phyloP scores from a whole-genome alignment of 2,329 filamentous ascomycete genomes.

The Phialocephala sp. region DNA sequence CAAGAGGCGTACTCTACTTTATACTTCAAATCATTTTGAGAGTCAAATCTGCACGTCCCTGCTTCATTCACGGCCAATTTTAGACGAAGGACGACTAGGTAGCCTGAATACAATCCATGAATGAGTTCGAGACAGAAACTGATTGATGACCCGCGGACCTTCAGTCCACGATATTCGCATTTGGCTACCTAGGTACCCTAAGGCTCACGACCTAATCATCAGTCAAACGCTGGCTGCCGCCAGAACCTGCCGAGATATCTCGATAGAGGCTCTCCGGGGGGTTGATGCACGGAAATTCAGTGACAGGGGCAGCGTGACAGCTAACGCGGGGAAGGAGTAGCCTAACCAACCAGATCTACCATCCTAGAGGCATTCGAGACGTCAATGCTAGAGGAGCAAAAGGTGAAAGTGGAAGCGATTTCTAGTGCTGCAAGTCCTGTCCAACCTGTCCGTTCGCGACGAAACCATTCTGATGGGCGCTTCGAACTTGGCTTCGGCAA shows the following conservation, averaged over 20 bases:
- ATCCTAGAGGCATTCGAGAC: constrained; percentile 10
- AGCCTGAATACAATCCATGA: constrained; percentile 8
- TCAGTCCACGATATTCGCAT: constrained; percentile 1
- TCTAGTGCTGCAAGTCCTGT: neutral
- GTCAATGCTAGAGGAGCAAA: constrained; percentile 2
- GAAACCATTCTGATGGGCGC: constrained; percentile 9
- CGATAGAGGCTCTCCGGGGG: constrained; percentile 15
- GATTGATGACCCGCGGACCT: constrained; percentile 21
- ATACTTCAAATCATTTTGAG: constrained; percentile 28
- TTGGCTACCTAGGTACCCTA: neutral
- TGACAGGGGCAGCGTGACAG: constrained; percentile 6
- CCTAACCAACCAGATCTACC: constrained; percentile 18
- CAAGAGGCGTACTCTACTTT: constrained; percentile 21
- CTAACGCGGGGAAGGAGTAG: constrained; percentile 21
- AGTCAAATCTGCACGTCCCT: neutral
- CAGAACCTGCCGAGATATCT: constrained; percentile 18
- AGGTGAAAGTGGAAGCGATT: constrained; percentile 1
- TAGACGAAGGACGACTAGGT: constrained; percentile 10
- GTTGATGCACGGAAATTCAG: constrained; percentile 20
- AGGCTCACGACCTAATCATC: constrained; percentile 17
- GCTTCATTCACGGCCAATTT: neutral
- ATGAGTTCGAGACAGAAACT: constrained; percentile 22
- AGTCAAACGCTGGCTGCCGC: constrained; percentile 18
- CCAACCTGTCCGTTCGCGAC: neutral
- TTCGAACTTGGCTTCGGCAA: neutral